Base-by-base conservation (phyloP, 1,284 basidiomycete species). In the Caloboletus firmus region DNA sequence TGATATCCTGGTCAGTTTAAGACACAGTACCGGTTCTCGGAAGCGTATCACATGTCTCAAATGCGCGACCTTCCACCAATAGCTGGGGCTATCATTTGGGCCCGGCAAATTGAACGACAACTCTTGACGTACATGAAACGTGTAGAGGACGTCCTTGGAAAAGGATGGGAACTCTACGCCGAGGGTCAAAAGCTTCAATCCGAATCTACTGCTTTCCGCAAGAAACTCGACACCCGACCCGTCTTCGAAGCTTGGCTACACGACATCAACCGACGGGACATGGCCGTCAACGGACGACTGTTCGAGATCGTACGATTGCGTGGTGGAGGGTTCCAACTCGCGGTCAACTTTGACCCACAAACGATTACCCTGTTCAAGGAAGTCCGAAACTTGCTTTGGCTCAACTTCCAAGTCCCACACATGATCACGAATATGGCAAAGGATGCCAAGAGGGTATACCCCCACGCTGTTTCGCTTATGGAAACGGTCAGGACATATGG, bases 301-400 rank as follows among this genome's bases (percentile, higher is more conserved):
- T 97, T 99, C 70, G 95, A 98, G 73, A 94, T 99, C 62, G 84
- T 93, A 45, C 83, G 87, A 45, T 76, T 92, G 44, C 85, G 95
- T 18, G 87, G 85, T 4, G 89, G 89, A 39, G 88, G 88, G 15
- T 91, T 88, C 66, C 92, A 95, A 72, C 83, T 99, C 4, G 87
- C 87, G 13, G 95, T 98, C 61, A 97, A 98, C 72, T 99, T 98
- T 68, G 96, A 99, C 71, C 90, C 94, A 2, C 96, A 98, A 73
- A 94, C 97, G 62, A 97, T 99, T 70, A 95, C 93, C 4, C 80
- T 99, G 26, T 98, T 98, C 84, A 98, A 99, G 77, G 96, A 99
- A 72, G 95, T 98, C 31, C 82, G 96, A 57, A 97, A 97, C 68
- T 72, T 99, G 58, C 80, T 97, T 34, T 98, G 96, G 96, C 81